phyloP scores from a whole-genome alignment of 1,284 basidiomycete genomes.

The Cryptococcus sp. region DNA sequence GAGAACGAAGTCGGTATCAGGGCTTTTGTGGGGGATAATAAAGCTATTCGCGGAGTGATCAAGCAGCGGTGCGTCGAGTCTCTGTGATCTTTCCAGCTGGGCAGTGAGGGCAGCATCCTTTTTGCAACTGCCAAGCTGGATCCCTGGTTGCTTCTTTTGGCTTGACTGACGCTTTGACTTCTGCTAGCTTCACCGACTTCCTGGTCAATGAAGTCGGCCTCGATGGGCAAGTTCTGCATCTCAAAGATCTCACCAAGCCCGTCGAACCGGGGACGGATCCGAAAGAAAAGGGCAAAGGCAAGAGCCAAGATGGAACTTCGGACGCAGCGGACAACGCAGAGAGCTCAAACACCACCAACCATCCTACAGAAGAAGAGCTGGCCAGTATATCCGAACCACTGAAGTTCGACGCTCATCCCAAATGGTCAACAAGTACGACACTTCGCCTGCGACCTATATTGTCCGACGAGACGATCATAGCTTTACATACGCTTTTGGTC shows the following conservation, averaged over 20 bases:
- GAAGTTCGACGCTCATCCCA: conserved; percentile 50
- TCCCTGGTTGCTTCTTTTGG: not conserved
- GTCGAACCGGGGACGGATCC: conserved; percentile 52
- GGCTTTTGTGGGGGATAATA: conserved; percentile 74
- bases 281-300: conserved; percentile 8
- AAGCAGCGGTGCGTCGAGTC: conserved; percentile 74
- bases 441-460: conserved; percentile 64
- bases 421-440: conserved; percentile 68
- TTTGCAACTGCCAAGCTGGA: too few species aligned
- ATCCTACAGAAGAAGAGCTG: conserved; percentile 12
- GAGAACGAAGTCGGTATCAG: conserved; percentile 89
- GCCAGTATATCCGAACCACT: conserved; percentile 26
- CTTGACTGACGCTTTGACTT: conserved; percentile 9
- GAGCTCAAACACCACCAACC: not conserved
- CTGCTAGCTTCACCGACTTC: conserved; percentile 87
- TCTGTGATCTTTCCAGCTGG: not conserved
- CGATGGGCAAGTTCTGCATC: conserved; percentile 72
- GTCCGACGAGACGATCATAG: conserved; percentile 62
- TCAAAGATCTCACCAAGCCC: conserved; percentile 74
- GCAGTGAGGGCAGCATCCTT: too few species aligned
- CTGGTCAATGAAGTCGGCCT: conserved; percentile 84
- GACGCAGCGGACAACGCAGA: not conserved
- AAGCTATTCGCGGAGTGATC: conserved; percentile 79
- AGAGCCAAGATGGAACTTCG: conserved; percentile 2
- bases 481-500: conserved; percentile 69